Conservation (phyloP, 179 eudicot species). For the Beta corolliflora region DNA sequence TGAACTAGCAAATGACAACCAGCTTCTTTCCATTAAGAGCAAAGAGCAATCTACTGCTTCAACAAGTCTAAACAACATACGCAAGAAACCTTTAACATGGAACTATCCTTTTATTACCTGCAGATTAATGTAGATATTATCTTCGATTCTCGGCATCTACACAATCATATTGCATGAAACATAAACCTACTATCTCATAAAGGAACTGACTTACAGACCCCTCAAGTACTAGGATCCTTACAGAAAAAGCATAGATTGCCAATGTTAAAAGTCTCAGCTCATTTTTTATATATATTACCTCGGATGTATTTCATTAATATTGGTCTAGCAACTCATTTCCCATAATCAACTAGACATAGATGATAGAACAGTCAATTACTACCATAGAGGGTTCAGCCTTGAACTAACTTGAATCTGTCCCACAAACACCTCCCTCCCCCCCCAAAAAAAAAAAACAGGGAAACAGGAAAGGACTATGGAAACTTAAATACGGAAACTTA, state of each 20-base stretch:
- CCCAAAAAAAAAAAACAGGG: too few species aligned
- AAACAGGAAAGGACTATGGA: background rate
- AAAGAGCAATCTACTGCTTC: too few species aligned
- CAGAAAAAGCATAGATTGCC: background rate
- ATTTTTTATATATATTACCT: background rate
- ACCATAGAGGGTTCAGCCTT: background rate
- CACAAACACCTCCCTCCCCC: background rate
- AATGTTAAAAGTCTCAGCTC: too few species aligned
- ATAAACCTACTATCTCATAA: background rate
- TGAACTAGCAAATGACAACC: too few species aligned
- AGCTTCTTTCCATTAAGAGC: too few species aligned
- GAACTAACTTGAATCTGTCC: background rate
- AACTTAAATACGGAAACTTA: conserved; percentile 51
- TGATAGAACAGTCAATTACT: too few species aligned
- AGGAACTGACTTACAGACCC: background rate
- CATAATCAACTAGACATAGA: background rate
- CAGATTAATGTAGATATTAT: background rate
- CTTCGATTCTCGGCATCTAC: background rate
- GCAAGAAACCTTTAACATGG: too few species aligned
- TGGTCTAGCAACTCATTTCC: too few species aligned
- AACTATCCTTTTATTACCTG: too few species aligned
- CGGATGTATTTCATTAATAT: background rate
- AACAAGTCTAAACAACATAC: too few species aligned
- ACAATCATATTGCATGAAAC: background rate
- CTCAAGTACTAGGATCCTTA: background rate